Evolutionary conservation across 208 protist species (phyloP), one percentile per base, ranked within the genome.

Genomic region (Wallacemonas rigidus): DNA sequence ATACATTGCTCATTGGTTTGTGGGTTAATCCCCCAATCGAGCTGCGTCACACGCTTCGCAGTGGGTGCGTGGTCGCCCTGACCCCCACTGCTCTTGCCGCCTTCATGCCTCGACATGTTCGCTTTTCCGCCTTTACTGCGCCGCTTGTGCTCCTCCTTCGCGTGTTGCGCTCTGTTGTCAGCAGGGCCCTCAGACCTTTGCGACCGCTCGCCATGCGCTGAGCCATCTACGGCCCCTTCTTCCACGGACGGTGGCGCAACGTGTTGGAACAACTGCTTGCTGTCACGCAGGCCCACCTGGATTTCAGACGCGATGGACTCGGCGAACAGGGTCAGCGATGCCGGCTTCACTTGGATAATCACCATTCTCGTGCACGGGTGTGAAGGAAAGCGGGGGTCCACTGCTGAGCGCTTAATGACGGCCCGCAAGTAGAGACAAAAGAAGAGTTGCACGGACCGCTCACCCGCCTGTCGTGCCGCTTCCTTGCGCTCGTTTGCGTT

Each of bases 371-470:
- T 44, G 9, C 47, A 60, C 67, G 72, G 54, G 60, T 65, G 60
- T 3, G 60, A 3, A 4, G 72, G 62, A 47, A 82, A 55, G 51
- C 43, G 11, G 14, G 74, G 64, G 55, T 81, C 71, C 3, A 76
- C 74, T 44, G 45, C 60, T 26, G 71, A 36, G 47, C 72, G 69
- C 69, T 74, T 73, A 47, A 79, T n/a, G 11, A 90, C 64, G 6
- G 85, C 77, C 38, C 87, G 72, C n/a, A 96, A 74, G 71, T 97
- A 97, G 0, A 90, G 58, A 70, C 86, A 94, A 47, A 94, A 85
- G 72, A 88, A 92, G 15, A 95, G 69, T 44, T 79, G 64, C 1
- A 81, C n/a, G 8, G 89, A 94, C 70, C 75, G 71, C 50, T 91
- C 85, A 17, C 85, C 83, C 0, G 83, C 89, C 38, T 60, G 6